phyloP scores from a whole-genome alignment of 306 rosid species.

The Heteromeles arbutifolia region DNA sequence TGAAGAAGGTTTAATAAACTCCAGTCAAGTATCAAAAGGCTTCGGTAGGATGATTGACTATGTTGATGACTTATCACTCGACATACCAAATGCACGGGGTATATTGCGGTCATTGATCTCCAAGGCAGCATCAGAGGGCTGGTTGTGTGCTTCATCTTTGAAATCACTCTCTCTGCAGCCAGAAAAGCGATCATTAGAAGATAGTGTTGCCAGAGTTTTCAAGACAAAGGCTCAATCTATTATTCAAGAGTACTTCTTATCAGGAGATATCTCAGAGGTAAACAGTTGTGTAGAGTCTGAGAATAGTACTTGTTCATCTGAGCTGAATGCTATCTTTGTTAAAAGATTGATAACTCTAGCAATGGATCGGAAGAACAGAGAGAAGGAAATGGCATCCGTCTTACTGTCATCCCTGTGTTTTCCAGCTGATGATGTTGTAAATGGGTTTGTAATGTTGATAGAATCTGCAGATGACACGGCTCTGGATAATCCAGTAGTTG shows the following conservation, averaged over 20 bases:
- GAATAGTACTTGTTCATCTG: conserved; percentile 25
- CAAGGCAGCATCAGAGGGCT: conserved; percentile 72
- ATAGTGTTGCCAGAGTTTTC: conserved; percentile 38
- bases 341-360: conserved; percentile 57
- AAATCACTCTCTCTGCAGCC: conserved; percentile 44
- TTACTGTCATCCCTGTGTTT: conserved; percentile 56
- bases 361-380: conserved; percentile 69
- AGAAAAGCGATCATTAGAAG: conserved; percentile 31
- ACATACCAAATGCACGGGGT: conserved; percentile 54
- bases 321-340: conserved; percentile 55
- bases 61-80: conserved; percentile 62
- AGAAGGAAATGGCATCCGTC: conserved; percentile 75
- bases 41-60: conserved; percentile 51
- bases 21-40: conserved; percentile 66
- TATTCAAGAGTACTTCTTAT: conserved; percentile 63
- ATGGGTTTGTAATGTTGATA: conserved; percentile 55
- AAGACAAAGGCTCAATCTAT: conserved; percentile 52
- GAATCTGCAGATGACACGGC: conserved; percentile 77
- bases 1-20: conserved; percentile 62
- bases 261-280: conserved; percentile 56
- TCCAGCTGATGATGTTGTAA: conserved; percentile 60
- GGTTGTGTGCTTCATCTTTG: conserved; percentile 62
- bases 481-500: conserved; percentile 58
- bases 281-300: conserved; percentile 46
- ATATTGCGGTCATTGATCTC: conserved; percentile 46